Base-by-base conservation (phyloP, 306 rosid species). In the Echinosophora koreensis region DNA sequence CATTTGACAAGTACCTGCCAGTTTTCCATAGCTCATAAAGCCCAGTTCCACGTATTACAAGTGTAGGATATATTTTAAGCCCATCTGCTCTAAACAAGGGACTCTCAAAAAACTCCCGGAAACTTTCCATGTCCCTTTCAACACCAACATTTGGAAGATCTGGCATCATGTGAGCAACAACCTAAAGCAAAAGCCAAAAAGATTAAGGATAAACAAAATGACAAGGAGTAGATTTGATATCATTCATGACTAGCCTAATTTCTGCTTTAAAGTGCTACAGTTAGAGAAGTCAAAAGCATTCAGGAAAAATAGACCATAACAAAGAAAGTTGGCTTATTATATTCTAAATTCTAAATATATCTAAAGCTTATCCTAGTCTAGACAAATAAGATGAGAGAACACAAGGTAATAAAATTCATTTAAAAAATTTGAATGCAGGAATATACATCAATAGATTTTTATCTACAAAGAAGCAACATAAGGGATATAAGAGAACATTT, bases 131-230 rank as follows among this genome's bases (percentile, higher is more conserved):
- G 86, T 95, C 99, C 79, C 97, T 92, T 86, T 91, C 99, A 74
- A 95, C 93, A 59, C 99, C 99, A 58, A 95, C 99, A 81, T 95
- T 95, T 39, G 99, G 99, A 86, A 95, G 99, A 84, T 95, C 99
- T 37, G 99, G 99, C 99, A 95, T 95, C 99, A 92, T 95, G 89
- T 95, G 99, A 35, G 97, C 99, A 72, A 95, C 97, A 77, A 95
- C 97, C 99, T 95, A 83, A 34, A 81, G 70, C 73, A 76, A 66
- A 83, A 63, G 51, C 59, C 74, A 22, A 47, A 62, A 28, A 50
- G 0, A 34, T 17, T 38, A 14, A 74, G 61, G 65, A 65, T 64
- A 60, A 56, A 49, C 13, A 71, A 51, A 59, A 63, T 42, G 44
- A 55, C 71, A 73, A 59, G 27, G 32, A 55, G 66, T 27, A 32